Conservation (phyloP, 1,139 yeast genomes). For the Pichia sp. region DNA sequence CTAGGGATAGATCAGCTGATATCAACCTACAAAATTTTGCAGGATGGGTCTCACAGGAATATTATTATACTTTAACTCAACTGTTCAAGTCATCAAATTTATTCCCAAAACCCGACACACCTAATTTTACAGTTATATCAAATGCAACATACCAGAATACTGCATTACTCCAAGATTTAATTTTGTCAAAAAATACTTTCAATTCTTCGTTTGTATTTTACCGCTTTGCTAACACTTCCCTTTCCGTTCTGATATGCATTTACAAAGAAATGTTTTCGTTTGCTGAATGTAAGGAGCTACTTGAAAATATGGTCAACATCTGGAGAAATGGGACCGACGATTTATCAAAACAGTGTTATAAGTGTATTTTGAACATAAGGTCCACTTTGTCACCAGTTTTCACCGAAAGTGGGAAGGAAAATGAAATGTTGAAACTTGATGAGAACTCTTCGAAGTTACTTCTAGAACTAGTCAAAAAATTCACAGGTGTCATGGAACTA, state of each 20-base stretch:
- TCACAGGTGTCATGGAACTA: slow-evolving; percentile 1
- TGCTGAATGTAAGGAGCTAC: slow-evolving; percentile 4
- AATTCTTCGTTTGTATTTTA: slow-evolving; percentile 1
- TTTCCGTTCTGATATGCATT: slow-evolving; percentile 8
- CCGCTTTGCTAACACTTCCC: slow-evolving; percentile 10
- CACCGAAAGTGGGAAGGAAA: neutral
- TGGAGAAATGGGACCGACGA: slow-evolving; percentile 10
- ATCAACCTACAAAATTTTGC: slow-evolving; percentile 23
- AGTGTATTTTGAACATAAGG: slow-evolving; percentile 2
- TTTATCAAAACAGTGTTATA: slow-evolving; percentile 1
- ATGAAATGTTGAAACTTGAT: neutral
- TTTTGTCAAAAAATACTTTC: neutral
- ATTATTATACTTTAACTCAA: slow-evolving; percentile 41
- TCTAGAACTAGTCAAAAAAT: neutral
- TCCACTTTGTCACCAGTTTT: neutral
- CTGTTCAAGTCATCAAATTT: slow-evolving; percentile 47
- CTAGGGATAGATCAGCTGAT: neutral
- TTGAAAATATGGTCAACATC: slow-evolving; percentile 9
- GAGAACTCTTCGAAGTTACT: neutral
- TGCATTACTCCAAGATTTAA: slow-evolving; percentile 8
- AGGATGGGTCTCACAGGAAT: slow-evolving; percentile 45
- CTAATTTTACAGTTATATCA: slow-evolving; percentile 16
- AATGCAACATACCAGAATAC: slow-evolving; percentile 17
- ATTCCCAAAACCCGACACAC: slow-evolving; percentile 33
- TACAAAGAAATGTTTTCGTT: slow-evolving; percentile 13